Conservation (phyloP, 31 red algal genomes). For the Endocladia muricata region DNA sequence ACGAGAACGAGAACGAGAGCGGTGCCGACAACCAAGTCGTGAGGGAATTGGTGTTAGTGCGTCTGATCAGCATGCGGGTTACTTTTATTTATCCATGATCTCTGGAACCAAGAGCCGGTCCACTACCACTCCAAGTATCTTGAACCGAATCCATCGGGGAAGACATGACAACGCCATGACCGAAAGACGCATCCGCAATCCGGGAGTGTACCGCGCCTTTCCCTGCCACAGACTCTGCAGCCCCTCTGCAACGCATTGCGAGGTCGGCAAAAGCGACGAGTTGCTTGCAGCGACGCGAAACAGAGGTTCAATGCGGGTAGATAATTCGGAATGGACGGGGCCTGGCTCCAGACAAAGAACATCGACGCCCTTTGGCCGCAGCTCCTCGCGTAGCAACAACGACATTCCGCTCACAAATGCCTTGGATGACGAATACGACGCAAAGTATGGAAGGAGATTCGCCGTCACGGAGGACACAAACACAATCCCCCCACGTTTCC, state of each 20-base stretch:
- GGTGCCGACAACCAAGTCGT: too few relatives aligned
- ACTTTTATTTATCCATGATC: too few relatives aligned
- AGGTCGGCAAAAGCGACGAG: neutral
- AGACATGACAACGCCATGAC: neutral
- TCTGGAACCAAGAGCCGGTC: too few relatives aligned
- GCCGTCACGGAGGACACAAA: slow-evolving; percentile 9
- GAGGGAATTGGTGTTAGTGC: too few relatives aligned
- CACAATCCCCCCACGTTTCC: slow-evolving; percentile 11
- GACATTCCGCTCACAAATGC: slow-evolving; percentile 7
- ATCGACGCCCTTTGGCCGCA: neutral
- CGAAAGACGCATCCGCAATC: neutral
- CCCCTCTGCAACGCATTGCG: neutral
- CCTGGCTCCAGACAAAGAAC: slow-evolving; percentile 14
- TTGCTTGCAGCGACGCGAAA: neutral
- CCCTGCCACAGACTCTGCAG: neutral
- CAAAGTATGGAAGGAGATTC: neutral
- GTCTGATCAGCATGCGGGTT: too few relatives aligned
- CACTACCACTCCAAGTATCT: too few relatives aligned
- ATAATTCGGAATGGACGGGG: slow-evolving; percentile 1
- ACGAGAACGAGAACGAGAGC: too few relatives aligned
- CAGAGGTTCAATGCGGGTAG: neutral
- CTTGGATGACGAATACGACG: slow-evolving; percentile 17
- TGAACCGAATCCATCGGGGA: neutral
- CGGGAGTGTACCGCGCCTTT: neutral
- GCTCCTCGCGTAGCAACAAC: neutral